Evolutionary conservation across 768 basidiomycete species (phyloP), one percentile per base, ranked within the genome.

Genomic region (Mycena galericulata): DNA sequence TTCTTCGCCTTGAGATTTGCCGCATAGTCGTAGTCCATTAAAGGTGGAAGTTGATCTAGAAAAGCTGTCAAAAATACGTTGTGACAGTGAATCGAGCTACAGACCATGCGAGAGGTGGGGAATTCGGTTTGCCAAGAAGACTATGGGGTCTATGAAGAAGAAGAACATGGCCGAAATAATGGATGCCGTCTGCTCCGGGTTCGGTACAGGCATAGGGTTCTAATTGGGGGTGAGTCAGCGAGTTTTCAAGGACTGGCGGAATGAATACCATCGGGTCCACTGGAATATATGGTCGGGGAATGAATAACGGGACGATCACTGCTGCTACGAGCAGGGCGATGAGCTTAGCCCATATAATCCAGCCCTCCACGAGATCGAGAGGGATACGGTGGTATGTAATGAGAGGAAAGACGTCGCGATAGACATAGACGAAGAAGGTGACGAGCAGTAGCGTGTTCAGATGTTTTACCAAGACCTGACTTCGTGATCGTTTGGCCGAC

Each of bases 11-110:
- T 74, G 27, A 79, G 30, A 68, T 75, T 18, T 24, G 72, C 62
- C 12, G 75, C 68, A 56, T 63, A 55, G 63, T 92, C 90, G 57
- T 88, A 86, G 68, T 90, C 89, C 4, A 85, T 85, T 76, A 92
- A 86, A 4, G 88, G 88, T 11, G 90, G 90, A 50, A 90, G 78
- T 57, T 90, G 75, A 36, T 90, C 88, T n/a, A n/a, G n/a, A n/a
- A 34, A 78, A 76, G 2, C 82, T 73, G 4, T n/a, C n/a, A n/a
- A n/a, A n/a, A n/a, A n/a, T n/a, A n/a, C n/a, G n/a, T n/a, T n/a
- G n/a, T n/a, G n/a, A n/a, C n/a, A n/a, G n/a, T n/a, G n/a, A n/a
- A n/a, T n/a, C n/a, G n/a, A n/a, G n/a, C n/a, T n/a, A n/a, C n/a
- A n/a, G n/a, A n/a, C n/a, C n/a, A n/a, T n/a, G n/a, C n/a, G n/a